A percentile compares a stretch with the other conserved stretches of the same genome.
These are phyloP conservation scores for Osmozyma mogii DNA, from an alignment of 805 yeast genomes.

Conservation along the genomic window DNA sequence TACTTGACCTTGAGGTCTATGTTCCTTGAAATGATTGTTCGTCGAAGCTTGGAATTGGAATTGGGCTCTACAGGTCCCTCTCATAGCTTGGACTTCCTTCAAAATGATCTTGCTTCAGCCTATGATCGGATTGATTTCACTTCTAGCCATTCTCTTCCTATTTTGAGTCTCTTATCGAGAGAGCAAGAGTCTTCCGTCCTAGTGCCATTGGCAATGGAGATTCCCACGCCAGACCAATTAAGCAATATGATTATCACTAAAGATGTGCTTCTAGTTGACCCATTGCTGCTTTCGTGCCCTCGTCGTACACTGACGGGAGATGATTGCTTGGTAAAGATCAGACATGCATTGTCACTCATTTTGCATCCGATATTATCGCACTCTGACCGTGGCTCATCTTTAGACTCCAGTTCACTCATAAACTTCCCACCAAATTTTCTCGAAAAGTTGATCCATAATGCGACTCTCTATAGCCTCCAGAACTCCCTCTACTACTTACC, in stretches of 20 bases:
- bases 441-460: constrained; percentile 6
- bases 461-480: constrained; percentile 5
- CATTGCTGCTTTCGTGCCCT: no score
- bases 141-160: background rate
- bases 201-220: constrained; percentile 8
- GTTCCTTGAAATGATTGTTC: constrained; percentile 8
- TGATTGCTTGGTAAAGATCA: background rate
- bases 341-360: background rate
- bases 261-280: constrained; percentile 2
- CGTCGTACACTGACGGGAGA: constrained; percentile 1
- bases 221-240: constrained; percentile 4
- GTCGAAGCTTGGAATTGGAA: constrained; percentile 2
- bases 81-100: constrained; percentile 3
- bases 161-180: constrained; percentile 2
- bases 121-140: constrained; percentile 1
- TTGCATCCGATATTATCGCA: no score
- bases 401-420: no score
- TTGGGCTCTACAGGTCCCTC: background rate
- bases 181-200: constrained; percentile 8
- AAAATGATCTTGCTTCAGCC: constrained; percentile 2
- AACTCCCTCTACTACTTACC: constrained; percentile 11
- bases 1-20: constrained; percentile 7
- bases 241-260: constrained; percentile 3
- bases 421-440: constrained; percentile 8
- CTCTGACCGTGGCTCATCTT: no score